phyloP scores from a whole-genome alignment of 257 asterid genomes.

The Solanum infundibuliforme region DNA sequence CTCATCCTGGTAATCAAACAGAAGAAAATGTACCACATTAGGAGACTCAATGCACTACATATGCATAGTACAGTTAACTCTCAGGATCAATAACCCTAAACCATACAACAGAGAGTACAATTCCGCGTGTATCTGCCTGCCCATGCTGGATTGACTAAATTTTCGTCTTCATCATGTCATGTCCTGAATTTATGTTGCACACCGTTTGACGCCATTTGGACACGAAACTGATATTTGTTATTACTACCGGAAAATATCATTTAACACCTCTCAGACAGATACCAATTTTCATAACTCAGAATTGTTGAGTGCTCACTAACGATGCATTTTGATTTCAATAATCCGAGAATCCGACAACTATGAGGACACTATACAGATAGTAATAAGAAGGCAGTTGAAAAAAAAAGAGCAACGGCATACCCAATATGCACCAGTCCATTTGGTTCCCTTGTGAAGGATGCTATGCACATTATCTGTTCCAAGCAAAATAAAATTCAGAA shows the following conservation, averaged over 20 bases:
- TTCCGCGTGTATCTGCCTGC: neutral
- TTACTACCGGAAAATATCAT: neutral
- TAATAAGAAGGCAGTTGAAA: too few species aligned
- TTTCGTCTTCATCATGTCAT: neutral
- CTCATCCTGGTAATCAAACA: conserved; percentile 52
- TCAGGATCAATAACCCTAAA: neutral
- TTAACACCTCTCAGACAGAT: neutral
- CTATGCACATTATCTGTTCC: conserved; percentile 67
- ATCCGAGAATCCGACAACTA: neutral
- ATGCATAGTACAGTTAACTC: neutral
- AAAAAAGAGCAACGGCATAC: conserved; percentile 15
- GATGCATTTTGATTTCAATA: neutral
- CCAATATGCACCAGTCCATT: conserved; percentile 76
- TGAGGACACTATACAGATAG: neutral
- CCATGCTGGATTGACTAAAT: neutral
- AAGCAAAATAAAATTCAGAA: neutral
- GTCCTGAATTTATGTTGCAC: neutral
- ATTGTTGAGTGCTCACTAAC: neutral
- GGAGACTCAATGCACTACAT: neutral
- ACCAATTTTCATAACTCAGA: neutral
- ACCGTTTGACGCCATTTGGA: neutral
- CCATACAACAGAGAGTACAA: neutral
- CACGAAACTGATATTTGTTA: neutral
- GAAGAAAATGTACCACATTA: neutral
- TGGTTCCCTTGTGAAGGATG: conserved; percentile 39